Conservation (phyloP, 2,329 filamentous ascomycete genomes). For the Apiospora malaysiana region DNA sequence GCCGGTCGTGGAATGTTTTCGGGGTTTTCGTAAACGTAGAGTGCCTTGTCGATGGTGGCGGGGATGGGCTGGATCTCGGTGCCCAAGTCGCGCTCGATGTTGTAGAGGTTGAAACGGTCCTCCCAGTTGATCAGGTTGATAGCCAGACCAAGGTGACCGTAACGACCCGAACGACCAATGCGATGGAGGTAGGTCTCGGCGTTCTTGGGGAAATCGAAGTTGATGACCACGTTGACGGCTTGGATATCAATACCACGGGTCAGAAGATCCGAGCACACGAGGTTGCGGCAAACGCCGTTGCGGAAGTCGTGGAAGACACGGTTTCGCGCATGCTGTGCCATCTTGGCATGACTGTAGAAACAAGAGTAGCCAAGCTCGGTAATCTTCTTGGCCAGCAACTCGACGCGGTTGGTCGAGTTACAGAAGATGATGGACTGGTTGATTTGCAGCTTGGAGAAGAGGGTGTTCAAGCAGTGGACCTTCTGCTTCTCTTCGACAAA, state of each 20-base stretch:
- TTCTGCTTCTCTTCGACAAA: slow-evolving; percentile 99
- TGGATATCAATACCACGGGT: slow-evolving; percentile 99
- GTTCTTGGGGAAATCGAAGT: slow-evolving; percentile 99
- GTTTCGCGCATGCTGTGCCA: slow-evolving; percentile 96
- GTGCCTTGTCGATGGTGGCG: slow-evolving; percentile 90
- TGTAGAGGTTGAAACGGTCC: slow-evolving; percentile 97
- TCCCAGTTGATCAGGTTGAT: slow-evolving; percentile 99
- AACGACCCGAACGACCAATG: slow-evolving; percentile 96
- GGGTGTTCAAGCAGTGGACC: slow-evolving; percentile 97
- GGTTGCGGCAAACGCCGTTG: slow-evolving; percentile 95
- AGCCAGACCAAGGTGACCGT: slow-evolving; percentile 94
- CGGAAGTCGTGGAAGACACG: slow-evolving; percentile 99
- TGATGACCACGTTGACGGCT: slow-evolving; percentile 99
- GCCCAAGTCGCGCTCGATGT: slow-evolving; percentile 95
- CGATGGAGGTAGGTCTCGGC: slow-evolving; percentile 98
- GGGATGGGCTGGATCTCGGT: slow-evolving; percentile 99
- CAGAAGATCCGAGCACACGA: slow-evolving; percentile 96
- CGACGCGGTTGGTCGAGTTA: slow-evolving; percentile 98
- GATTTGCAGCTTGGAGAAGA: slow-evolving; percentile 98
- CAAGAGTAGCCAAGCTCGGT: slow-evolving; percentile 99
- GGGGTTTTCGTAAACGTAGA: slow-evolving; percentile 97
- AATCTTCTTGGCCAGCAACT: slow-evolving; percentile 98
- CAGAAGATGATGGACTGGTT: slow-evolving; percentile 99
- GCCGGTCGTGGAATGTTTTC: slow-evolving; percentile 90
- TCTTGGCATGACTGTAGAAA: slow-evolving; percentile 98